phyloP scores from a whole-genome alignment of 225 moss, liverwort and hornwort species.

The Pleurozium schreberi region DNA sequence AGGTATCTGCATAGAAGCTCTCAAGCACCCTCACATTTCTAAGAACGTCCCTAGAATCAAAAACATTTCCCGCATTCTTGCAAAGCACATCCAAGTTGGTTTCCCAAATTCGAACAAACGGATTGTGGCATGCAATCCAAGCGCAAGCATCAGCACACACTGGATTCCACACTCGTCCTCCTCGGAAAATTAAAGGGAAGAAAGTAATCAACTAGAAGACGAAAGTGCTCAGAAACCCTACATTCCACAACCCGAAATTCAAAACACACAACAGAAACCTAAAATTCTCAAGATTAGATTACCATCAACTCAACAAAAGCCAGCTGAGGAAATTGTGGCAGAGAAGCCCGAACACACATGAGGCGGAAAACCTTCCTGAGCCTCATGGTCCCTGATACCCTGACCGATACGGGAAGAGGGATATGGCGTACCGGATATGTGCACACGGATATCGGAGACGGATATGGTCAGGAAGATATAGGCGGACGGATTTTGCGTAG shows the following conservation, averaged over 20 bases:
- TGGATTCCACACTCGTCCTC: neutral
- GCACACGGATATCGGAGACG: neutral
- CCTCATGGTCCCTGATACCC: too few relatives aligned
- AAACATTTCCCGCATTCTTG: neutral
- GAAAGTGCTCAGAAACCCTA: too few relatives aligned
- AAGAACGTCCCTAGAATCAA: neutral
- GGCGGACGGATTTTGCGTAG: too few relatives aligned
- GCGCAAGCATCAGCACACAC: neutral
- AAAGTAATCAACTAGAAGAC: neutral
- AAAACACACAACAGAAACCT: neutral
- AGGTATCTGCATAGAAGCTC: neutral
- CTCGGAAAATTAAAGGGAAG: neutral
- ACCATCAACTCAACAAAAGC: neutral
- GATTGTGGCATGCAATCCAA: neutral
- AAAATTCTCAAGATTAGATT: neutral
- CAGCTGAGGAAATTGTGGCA: neutral
- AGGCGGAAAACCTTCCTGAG: neutral
- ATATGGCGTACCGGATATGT: neutral
- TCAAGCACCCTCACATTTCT: neutral
- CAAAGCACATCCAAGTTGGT: neutral
- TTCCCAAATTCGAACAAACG: neutral
- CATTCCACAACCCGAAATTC: neutral
- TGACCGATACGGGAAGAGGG: neutral
- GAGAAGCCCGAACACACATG: neutral
- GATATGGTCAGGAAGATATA: neutral